These are phyloP conservation scores for Pichia sp. DNA, from an alignment of 1,139 yeast species.

Conservation along the genomic window DNA sequence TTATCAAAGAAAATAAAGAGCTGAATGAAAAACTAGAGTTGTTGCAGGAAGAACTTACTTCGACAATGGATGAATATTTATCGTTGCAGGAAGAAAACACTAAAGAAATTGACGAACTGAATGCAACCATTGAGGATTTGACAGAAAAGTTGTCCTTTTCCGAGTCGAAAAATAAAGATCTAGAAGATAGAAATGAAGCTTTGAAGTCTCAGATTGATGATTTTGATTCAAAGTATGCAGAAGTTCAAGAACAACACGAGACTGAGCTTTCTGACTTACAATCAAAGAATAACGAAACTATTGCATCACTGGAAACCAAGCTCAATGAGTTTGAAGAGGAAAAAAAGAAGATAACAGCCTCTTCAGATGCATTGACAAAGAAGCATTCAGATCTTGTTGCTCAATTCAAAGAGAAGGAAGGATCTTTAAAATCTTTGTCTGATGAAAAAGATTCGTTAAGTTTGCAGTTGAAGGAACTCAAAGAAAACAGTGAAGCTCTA, in stretches of 20 bases:
- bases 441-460: no score
- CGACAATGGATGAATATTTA: slow-evolving; percentile 14
- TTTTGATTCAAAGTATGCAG: slow-evolving; percentile 3
- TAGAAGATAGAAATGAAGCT: slow-evolving; percentile 7
- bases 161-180: slow-evolving; percentile 12
- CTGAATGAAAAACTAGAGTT: slow-evolving; percentile 8
- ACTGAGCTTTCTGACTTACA: slow-evolving; percentile 1
- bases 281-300: no score
- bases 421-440: no score
- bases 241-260: not conserved
- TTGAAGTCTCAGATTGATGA: slow-evolving; percentile 3
- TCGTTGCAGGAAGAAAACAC: slow-evolving; percentile 13
- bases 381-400: no score
- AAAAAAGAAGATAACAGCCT: no score
- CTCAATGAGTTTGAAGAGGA: no score
- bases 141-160: slow-evolving; percentile 20
- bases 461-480: no score
- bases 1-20: slow-evolving; percentile 7
- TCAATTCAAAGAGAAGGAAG: no score
- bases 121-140: slow-evolving; percentile 14
- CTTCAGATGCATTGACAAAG: no score
- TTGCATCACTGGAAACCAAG: no score
- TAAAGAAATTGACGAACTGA: slow-evolving; percentile 14
- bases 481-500: no score
- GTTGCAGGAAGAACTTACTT: slow-evolving; percentile 17